Base-by-base conservation (phyloP, 805 yeast species). In the Limtongia smithiae region DNA sequence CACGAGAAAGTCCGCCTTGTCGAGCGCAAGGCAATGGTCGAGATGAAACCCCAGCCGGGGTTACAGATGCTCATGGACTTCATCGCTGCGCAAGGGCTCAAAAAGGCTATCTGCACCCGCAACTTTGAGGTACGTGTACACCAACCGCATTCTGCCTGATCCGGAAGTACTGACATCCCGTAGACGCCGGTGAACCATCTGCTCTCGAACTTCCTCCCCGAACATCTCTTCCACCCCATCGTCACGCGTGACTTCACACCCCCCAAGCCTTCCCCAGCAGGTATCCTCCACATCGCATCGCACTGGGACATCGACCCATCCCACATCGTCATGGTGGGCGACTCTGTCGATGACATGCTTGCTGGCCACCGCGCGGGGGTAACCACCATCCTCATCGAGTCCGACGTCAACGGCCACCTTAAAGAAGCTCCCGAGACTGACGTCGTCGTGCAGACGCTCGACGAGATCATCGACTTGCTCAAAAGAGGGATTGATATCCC, bases 301-400 rank as follows among this genome's bases (percentile, higher is more conserved):
- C 43, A 58, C 3, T 78, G 84, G 81, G 71, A 69, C 1, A 41
- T 76, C 15, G 57, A 64, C 1, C 78, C 84, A 0, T 56, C 64
- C 15, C 68, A 75, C 34, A 54, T 82, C 27, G 61, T 82, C 4
- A 83, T 83, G 89, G 83, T 83, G 14, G 90, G 90, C 11, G 89
- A 83, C 61, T 82, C 88, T 0, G 64, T 71, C 35, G 89, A 83
- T 64, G 90, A 83, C 60, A 79, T 83, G 80, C 66, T 59, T 36
- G 78, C 85, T 27, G 89, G 87, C 2, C 62, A 71, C 27, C 57
- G 68, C n/a, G 88, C 89, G 1, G 88, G 88, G 0, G 76, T 78
- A 37, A 68, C 74, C 2, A 75, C 86, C 0, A 68, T 82, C 2
- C 66, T 83, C 44, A 65, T 83, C 36, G 72, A 70, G 37, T 79